These are phyloP conservation scores for Talaromyces verruculosus DNA, from an alignment of 2,329 filamentous ascomycete species.

Conservation along the genomic window DNA sequence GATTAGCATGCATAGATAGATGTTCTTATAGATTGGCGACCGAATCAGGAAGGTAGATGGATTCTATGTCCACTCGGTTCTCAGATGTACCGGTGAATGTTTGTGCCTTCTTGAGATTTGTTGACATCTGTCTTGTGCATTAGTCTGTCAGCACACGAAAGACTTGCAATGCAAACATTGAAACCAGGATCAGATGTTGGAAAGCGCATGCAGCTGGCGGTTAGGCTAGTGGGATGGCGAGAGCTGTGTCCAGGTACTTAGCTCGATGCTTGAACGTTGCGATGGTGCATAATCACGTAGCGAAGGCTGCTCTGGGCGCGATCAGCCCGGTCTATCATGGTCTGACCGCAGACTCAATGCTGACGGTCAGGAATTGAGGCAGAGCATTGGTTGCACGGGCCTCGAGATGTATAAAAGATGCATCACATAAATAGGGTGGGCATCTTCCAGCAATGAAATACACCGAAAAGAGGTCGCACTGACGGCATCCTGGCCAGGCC, in stretches of 20 bases:
- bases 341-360: not conserved
- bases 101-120: not conserved
- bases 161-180: not conserved
- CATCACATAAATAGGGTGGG: not conserved
- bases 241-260: not conserved
- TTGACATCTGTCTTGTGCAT: not conserved
- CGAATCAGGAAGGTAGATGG: not conserved
- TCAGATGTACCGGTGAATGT: not conserved
- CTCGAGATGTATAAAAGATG: not conserved
- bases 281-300: not conserved
- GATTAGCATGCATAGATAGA: not conserved
- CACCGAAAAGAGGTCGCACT: not conserved
- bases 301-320: not conserved
- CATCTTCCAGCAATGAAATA: not conserved
- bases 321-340: not conserved
- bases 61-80: not conserved
- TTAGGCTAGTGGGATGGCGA: conserved; percentile 3
- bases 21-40: not conserved
- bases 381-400: conserved; percentile 10
- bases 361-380: not conserved
- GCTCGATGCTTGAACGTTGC: not conserved
- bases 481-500: not conserved
- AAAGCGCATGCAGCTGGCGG: not conserved
- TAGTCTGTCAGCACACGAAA: not conserved
- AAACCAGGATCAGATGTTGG: not conserved